Conservation (phyloP, 768 basidiomycete genomes). For the Coprinopsis marcescibilis region DNA sequence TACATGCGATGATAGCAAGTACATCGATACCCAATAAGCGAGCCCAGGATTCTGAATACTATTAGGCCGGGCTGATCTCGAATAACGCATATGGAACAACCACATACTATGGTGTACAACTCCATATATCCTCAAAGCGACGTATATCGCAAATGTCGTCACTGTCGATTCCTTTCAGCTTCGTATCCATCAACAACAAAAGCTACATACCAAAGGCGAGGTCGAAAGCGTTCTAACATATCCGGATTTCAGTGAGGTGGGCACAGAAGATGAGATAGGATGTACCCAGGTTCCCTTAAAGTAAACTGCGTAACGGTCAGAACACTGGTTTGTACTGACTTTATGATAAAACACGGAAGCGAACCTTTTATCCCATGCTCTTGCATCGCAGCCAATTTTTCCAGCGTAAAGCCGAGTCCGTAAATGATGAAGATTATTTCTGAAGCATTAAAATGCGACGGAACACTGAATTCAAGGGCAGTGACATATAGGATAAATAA, state of each 20-base stretch:
- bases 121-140: conserved; percentile 72
- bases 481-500: conserved; percentile 75
- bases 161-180: too few relatives aligned
- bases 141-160: conserved; percentile 73
- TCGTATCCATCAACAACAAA: too few relatives aligned
- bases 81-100: background rate
- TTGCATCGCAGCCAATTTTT: conserved; percentile 92
- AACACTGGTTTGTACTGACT: background rate
- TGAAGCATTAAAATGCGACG: conserved; percentile 52
- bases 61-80: conserved; percentile 2
- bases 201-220: conserved; percentile 75
- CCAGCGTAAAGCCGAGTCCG: conserved; percentile 78
- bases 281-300: conserved; percentile 82
- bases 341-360: background rate
- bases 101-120: conserved; percentile 57
- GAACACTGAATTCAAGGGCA: conserved; percentile 70
- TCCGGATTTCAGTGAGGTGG: background rate
- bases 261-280: conserved; percentile 5
- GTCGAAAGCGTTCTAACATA: conserved; percentile 81
- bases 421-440: conserved; percentile 79
- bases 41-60: conserved; percentile 53
- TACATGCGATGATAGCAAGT: conserved; percentile 81
- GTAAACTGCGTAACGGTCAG: conserved; percentile 45
- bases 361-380: conserved; percentile 89
- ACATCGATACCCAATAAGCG: conserved; percentile 70